Base-by-base conservation (phyloP, 257 asterid genomes). In the Rauvolfia tetraphylla region DNA sequence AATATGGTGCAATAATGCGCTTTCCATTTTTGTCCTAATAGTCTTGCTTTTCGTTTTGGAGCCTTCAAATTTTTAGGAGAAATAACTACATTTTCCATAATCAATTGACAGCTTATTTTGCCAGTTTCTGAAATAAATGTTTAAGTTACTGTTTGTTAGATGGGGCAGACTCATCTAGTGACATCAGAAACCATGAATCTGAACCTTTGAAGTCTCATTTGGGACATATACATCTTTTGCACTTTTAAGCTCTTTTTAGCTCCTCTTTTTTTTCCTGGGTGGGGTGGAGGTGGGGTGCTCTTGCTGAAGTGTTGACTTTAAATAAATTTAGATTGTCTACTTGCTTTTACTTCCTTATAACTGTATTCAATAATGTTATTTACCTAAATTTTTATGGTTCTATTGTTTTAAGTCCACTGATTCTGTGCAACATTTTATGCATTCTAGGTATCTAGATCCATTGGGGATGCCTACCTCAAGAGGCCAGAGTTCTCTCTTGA, bases 381-480 rank as follows among this genome's bases (percentile, higher is more conserved):
- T 33, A 18, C 71, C 31, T 13, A 53, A 13, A n/a, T n/a, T 49
- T 42, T 54, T 42, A 61, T 49, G 51, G 10, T 75, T 75, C 27
- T 14, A 23, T 49, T 33, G 17, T 4, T 14, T 15, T 31, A 65
- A 36, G 41, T 17, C 63, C 33, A 34, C 38, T 38, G 23, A 34
- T 72, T 34, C n/a, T 51, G 31, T 38, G 31, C 58, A 2, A 9
- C 1, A 22, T 11, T 22, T 49, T 42, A 36, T 51, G 20, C 46
- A 38, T 53, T 17, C n/a, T 22, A 92, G 98, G 95, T 91, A 33
- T 86, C 97, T 14, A 90, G 98, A 84, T 89, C 98, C 39, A 88
- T 93, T 48, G 97, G 98, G 2, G 97, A 93, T 81, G 96, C 93
- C n/a, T 93, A 89, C 85, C 85, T 93, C 84, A 93, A 93, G 83